These are phyloP conservation scores for Carallia brachiata DNA, from an alignment of 345 rosid species.

Conservation along the genomic window DNA sequence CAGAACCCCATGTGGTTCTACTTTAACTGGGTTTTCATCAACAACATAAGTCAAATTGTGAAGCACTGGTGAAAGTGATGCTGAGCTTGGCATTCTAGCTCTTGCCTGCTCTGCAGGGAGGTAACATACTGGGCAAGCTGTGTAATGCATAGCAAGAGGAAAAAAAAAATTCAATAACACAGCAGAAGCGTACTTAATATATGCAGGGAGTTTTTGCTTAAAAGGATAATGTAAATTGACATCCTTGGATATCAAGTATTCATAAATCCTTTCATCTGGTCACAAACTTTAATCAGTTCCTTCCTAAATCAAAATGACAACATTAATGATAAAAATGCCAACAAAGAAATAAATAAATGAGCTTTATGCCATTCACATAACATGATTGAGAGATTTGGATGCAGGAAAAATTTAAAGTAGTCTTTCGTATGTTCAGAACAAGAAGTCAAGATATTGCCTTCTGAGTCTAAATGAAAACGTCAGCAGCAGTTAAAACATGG, in stretches of 20 bases:
- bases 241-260: not conserved
- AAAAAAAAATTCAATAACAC: not conserved
- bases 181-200: constrained; percentile 1
- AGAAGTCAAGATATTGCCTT: too few relatives aligned
- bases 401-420: too few relatives aligned
- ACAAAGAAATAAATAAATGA: not conserved
- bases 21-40: constrained; percentile 53
- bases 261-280: not conserved
- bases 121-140: constrained; percentile 91
- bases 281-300: not conserved
- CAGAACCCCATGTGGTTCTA: constrained; percentile 73
- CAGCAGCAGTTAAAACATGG: not conserved
- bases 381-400: too few relatives aligned
- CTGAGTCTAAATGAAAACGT: too few relatives aligned
- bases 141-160: constrained; percentile 14
- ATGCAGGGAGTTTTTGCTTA: constrained; percentile 1
- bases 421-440: too few relatives aligned
- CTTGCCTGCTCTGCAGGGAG: constrained; percentile 69
- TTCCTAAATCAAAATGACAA: constrained; percentile 1
- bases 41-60: constrained; percentile 55
- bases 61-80: constrained; percentile 57
- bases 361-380: too few relatives aligned
- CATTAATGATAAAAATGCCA: not conserved
- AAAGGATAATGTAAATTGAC: not conserved
- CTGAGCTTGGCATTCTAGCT: constrained; percentile 60